A percentile compares a stretch with the other conserved stretches of the same genome.
phyloP scores from a whole-genome alignment of 225 moss, liverwort and hornwort species.

The Antitrichia curtipendula region DNA sequence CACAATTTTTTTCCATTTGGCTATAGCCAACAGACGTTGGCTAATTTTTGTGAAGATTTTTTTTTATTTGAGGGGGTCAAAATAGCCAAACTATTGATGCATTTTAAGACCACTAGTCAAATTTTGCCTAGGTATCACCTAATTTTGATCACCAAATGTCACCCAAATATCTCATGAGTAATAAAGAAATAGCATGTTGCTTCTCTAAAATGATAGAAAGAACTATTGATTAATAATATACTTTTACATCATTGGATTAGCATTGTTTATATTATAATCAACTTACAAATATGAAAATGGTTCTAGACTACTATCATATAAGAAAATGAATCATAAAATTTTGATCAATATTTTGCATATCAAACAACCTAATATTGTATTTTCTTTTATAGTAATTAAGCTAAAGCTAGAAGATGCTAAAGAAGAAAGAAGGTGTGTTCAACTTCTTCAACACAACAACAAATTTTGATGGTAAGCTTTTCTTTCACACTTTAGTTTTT shows the following conservation, averaged over 20 bases:
- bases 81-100: rapidly evolving
- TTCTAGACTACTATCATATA: too few species aligned
- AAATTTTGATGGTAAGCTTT: not conserved
- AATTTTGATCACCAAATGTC: too few species aligned
- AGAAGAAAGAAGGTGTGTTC: not conserved
- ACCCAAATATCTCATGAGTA: not conserved
- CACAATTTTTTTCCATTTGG: not conserved
- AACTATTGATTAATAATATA: not conserved
- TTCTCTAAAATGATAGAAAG: not conserved
- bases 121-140: not conserved
- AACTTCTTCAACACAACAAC: not conserved
- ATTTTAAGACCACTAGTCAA: not conserved
- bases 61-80: rapidly evolving
- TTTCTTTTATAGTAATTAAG: not conserved
- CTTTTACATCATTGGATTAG: not conserved
- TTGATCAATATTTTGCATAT: too few species aligned
- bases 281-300: not conserved
- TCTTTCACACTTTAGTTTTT: not conserved
- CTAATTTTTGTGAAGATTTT: not conserved
- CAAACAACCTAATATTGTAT: not conserved
- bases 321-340: not conserved
- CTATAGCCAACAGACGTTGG: rapidly evolving
- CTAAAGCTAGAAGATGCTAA: not conserved
- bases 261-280: not conserved
- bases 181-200: rapidly evolving